These are phyloP conservation scores for Bremia lactucae DNA, from an alignment of 352 stramenopile genomes.

Conservation along the genomic window DNA sequence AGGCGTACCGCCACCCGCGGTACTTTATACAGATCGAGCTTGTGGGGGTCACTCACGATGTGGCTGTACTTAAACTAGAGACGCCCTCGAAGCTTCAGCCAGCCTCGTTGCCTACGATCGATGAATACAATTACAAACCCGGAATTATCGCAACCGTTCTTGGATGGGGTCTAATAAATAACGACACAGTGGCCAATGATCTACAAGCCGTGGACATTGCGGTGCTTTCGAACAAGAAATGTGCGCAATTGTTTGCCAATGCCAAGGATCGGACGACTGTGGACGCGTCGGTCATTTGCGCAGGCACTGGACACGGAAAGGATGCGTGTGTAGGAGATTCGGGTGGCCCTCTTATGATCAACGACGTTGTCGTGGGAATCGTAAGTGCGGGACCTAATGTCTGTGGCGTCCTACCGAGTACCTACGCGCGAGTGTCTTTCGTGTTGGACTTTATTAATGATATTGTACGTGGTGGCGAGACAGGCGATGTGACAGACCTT, in stretches of 20 bases:
- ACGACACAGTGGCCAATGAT: constrained; percentile 3
- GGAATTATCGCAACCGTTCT: constrained; percentile 28
- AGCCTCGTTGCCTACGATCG: constrained; percentile 14
- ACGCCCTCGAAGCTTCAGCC: constrained; percentile 13
- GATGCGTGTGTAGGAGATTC: background rate
- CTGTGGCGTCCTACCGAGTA: background rate
- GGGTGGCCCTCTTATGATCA: background rate
- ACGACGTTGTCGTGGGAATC: background rate
- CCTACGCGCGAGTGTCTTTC: background rate
- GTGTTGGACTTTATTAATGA: background rate
- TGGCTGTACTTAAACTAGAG: constrained; percentile 37
- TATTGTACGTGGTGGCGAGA: background rate
- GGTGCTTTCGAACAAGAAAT: constrained; percentile 28
- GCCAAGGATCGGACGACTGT: background rate
- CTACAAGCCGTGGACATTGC: constrained; percentile 32
- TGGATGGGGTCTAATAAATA: constrained; percentile 33
- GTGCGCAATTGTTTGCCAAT: background rate
- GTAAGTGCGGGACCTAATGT: background rate
- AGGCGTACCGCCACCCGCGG: constrained; percentile 1
- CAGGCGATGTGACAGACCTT: background rate
- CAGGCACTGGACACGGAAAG: background rate
- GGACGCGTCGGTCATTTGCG: background rate
- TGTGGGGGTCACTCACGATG: constrained; percentile 8
- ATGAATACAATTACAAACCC: constrained; percentile 30
- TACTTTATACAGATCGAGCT: background rate